Conservation (phyloP, 2,329 filamentous ascomycete genomes). For the Calycina herbarum region DNA sequence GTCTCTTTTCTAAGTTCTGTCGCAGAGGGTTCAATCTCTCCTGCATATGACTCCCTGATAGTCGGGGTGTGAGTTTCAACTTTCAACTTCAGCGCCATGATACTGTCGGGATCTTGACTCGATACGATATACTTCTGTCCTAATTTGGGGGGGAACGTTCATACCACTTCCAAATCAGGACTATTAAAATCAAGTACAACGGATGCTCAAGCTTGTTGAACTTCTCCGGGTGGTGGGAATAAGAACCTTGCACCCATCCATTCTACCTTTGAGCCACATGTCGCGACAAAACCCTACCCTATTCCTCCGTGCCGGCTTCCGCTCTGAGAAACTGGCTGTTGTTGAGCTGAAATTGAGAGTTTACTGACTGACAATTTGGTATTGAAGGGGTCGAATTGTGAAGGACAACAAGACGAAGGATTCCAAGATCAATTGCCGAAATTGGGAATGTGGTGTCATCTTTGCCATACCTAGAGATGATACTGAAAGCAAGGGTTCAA, state of each 20-base stretch:
- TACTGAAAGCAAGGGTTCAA: not conserved
- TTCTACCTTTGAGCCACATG: slow-evolving; percentile 7
- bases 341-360: not conserved
- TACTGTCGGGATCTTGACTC: too few species aligned
- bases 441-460: slow-evolving; percentile 95
- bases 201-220: not conserved
- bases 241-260: not conserved
- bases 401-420: slow-evolving; percentile 66
- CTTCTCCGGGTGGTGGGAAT: not conserved
- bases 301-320: slow-evolving; percentile 1
- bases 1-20: not conserved
- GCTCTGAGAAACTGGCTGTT: not conserved
- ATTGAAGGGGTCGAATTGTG: slow-evolving; percentile 71
- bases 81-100: not conserved
- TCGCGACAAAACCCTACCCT: not conserved
- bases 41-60: not conserved
- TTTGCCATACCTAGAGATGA: slow-evolving; percentile 52
- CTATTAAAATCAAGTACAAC: not conserved
- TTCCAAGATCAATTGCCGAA: slow-evolving; percentile 78
- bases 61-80: not conserved
- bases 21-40: not conserved
- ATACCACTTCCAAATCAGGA: not conserved
- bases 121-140: too few species aligned
- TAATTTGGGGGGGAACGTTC: not conserved
- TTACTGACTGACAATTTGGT: not conserved